phyloP scores from a whole-genome alignment of 805 yeast species.

The Barnettozyma californica region DNA sequence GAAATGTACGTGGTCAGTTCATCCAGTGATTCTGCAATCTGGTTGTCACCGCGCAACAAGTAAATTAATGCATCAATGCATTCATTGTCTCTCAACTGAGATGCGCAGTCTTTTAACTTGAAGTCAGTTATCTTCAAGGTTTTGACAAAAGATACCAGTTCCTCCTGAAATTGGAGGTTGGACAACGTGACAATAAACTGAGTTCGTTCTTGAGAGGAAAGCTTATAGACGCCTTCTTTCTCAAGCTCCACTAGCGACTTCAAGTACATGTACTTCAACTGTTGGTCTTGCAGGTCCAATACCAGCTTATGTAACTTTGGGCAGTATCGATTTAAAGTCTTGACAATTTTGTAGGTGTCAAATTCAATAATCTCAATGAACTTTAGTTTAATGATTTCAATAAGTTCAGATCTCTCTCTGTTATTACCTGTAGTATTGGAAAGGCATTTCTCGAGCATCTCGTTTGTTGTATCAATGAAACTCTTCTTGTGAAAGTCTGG shows the following conservation, averaged over 20 bases:
- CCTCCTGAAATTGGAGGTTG: conserved; percentile 11
- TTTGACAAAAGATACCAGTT: conserved; percentile 17
- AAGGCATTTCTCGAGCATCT: conserved; percentile 24
- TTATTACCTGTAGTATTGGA: conserved; percentile 17
- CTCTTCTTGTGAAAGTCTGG: conserved; percentile 22
- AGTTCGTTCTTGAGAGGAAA: conserved; percentile 18
- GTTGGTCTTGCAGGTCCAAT: conserved; percentile 15
- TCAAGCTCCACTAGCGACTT: conserved; percentile 20
- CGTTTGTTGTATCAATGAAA: conserved; percentile 23
- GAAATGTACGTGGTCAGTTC: conserved; percentile 14
- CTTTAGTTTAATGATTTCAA: conserved; percentile 13
- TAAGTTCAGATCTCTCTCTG: conserved; percentile 17
- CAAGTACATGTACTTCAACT: conserved; percentile 22
- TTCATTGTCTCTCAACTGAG: conserved; percentile 17
- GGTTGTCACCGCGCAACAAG: conserved; percentile 13
- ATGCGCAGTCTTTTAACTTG: conserved; percentile 20
- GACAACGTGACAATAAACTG: conserved; percentile 17
- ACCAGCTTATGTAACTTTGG: conserved; percentile 18
- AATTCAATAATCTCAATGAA: conserved; percentile 23
- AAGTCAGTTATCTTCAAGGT: conserved; percentile 20
- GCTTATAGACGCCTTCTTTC: conserved; percentile 13
- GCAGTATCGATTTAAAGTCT: conserved; percentile 23
- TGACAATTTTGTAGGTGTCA: conserved; percentile 25
- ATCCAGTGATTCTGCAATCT: conserved; percentile 20
- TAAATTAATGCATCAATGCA: conserved; percentile 24